Percentiles rank a stretch among this genome's conserved stretches.
These are phyloP conservation scores for Boeremia exigua DNA, from an alignment of 2,329 filamentous ascomycete species.

Conservation along the genomic window DNA sequence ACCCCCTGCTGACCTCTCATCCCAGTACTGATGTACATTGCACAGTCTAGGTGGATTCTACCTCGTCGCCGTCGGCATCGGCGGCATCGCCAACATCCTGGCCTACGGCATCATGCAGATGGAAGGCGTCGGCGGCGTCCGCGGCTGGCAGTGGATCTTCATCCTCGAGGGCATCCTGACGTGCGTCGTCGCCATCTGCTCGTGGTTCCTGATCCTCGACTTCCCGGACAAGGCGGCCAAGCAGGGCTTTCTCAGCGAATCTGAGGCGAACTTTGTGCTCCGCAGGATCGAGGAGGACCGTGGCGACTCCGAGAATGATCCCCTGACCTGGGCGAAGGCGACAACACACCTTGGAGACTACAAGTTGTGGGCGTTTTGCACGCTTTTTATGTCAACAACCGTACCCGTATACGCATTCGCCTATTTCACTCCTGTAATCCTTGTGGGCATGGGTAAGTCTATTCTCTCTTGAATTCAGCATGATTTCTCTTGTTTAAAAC, in stretches of 20 bases:
- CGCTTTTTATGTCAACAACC: constrained; percentile 32
- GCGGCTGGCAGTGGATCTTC: constrained; percentile 42
- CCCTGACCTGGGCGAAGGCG: constrained; percentile 28
- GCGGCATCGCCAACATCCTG: constrained; percentile 36
- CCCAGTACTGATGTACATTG: not conserved
- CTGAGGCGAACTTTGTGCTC: constrained; percentile 26
- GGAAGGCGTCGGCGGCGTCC: constrained; percentile 29
- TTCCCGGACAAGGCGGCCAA: constrained; percentile 37
- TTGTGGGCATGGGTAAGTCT: constrained; percentile 19
- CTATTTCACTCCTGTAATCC: constrained; percentile 38
- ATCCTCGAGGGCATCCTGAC: constrained; percentile 38
- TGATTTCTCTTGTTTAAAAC: not conserved
- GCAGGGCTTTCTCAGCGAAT: constrained; percentile 28
- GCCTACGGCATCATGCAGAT: constrained; percentile 39
- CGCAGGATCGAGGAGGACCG: constrained; percentile 34
- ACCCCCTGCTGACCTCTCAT: too few species aligned
- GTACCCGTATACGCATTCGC: constrained; percentile 34
- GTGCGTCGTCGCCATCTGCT: constrained; percentile 31
- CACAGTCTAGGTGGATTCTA: constrained; percentile 31
- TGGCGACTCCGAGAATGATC: constrained; percentile 30
- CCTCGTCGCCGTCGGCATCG: constrained; percentile 34
- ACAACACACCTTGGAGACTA: constrained; percentile 26
- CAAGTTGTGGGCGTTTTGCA: constrained; percentile 33
- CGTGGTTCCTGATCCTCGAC: constrained; percentile 36
- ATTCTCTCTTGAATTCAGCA: not conserved